phyloP scores from a whole-genome alignment of 345 rosid genomes.

The Passiflora organensis region DNA sequence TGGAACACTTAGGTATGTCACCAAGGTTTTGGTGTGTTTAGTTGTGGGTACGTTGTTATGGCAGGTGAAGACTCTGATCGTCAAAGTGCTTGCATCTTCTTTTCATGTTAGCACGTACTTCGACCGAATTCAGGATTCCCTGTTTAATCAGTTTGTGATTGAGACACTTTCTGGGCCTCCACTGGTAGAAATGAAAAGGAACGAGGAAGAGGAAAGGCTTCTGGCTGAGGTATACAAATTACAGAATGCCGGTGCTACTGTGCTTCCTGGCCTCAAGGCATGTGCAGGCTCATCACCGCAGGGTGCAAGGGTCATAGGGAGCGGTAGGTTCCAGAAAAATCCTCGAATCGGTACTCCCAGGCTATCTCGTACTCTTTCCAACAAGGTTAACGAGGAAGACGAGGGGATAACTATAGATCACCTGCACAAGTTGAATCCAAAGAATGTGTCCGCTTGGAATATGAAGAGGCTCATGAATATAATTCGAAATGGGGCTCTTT shows the following conservation, averaged over 20 bases:
- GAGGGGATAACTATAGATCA: constrained; percentile 26
- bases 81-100: constrained; percentile 35
- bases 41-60: constrained; percentile 28
- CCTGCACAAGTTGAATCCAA: constrained; percentile 26
- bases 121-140: constrained; percentile 30
- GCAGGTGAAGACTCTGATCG: constrained; percentile 27
- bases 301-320: constrained; percentile 13
- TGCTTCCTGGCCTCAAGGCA: constrained; percentile 19
- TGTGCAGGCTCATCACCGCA: neutral
- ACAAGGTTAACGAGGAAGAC: constrained; percentile 12
- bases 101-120: constrained; percentile 32
- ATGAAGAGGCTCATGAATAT: constrained; percentile 35
- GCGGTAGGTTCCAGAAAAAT: constrained; percentile 22
- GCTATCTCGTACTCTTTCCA: constrained; percentile 17
- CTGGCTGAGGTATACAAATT: constrained; percentile 18
- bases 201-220: constrained; percentile 20
- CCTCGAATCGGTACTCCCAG: constrained; percentile 24
- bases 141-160: constrained; percentile 29
- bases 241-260: constrained; percentile 21
- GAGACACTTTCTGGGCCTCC: constrained; percentile 31
- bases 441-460: constrained; percentile 35
- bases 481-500: constrained; percentile 22
- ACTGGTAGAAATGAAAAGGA: constrained; percentile 21
- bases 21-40: constrained; percentile 24
- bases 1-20: constrained; percentile 14